Conservation (phyloP, 257 asterid genomes). For the Craterostigma plantagineum region DNA sequence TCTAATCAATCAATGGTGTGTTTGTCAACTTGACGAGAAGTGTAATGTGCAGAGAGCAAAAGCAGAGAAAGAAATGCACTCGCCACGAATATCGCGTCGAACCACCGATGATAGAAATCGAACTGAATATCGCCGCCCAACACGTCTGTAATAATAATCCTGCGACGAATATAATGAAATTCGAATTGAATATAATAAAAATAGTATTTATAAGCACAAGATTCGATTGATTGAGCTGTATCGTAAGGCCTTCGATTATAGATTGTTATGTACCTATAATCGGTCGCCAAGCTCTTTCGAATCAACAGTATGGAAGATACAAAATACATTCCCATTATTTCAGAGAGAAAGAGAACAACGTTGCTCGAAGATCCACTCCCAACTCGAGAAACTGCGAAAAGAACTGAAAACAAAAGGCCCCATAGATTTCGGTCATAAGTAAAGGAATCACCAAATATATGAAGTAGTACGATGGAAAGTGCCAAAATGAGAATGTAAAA, state of each 20-base stretch:
- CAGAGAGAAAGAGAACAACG: slow-evolving; percentile 97
- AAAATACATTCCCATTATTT: slow-evolving; percentile 98
- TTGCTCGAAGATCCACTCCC: slow-evolving; percentile 99
- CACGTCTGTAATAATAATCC: slow-evolving; percentile 89
- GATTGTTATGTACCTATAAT: slow-evolving; percentile 56
- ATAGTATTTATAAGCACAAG: too few species aligned
- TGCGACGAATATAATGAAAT: slow-evolving; percentile 12
- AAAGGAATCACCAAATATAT: too few species aligned
- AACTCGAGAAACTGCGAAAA: slow-evolving; percentile 97
- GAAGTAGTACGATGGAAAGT: too few species aligned
- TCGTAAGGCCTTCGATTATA: too few species aligned
- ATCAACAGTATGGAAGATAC: slow-evolving; percentile 83
- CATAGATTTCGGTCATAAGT: too few species aligned
- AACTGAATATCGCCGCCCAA: slow-evolving; percentile 93
- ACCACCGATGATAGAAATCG: slow-evolving; percentile 94
- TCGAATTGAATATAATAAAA: background rate
- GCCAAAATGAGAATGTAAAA: background rate
- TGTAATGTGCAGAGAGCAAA: slow-evolving; percentile 85
- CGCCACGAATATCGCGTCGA: slow-evolving; percentile 88
- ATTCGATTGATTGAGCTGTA: too few species aligned
- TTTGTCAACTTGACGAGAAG: slow-evolving; percentile 83
- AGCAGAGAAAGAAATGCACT: slow-evolving; percentile 89
- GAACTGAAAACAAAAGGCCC: slow-evolving; percentile 38
- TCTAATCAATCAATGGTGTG: slow-evolving; percentile 80
- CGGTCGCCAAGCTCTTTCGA: slow-evolving; percentile 92